Evolutionary conservation across 73 alveolate species (phyloP).

Genomic region (Stentor coeruleus): DNA sequence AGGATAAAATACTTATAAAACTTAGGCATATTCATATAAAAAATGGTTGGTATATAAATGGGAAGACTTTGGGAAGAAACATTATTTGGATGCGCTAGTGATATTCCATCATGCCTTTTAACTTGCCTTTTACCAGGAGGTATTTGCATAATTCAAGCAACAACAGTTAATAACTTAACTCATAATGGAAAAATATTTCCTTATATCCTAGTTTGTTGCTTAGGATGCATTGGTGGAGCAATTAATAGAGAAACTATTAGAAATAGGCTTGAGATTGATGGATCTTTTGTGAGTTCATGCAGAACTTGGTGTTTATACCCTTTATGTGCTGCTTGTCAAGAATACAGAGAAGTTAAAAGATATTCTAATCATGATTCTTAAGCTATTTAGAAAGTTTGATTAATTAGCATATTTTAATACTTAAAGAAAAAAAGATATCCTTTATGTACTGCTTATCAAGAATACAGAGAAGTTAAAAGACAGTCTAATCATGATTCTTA

Average conservation of each 20-base stretch:
- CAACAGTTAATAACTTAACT: not conserved
- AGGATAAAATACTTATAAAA: no score
- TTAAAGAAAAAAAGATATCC: no score
- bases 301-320: not conserved
- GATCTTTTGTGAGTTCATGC: not conserved
- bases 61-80: not conserved
- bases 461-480: not conserved
- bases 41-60: not conserved
- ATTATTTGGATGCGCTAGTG: not conserved
- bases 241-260: not conserved
- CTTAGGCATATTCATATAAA: no score
- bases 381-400: no score
- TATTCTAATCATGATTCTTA: no score
- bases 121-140: not conserved
- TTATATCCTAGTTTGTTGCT: not conserved
- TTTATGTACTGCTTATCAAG: not conserved
- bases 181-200: not conserved
- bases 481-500: no score
- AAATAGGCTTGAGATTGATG: not conserved
- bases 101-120: not conserved
- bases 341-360: not conserved
- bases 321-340: not conserved
- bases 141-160: not conserved
- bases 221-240: not conserved
- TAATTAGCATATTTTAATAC: no score